phyloP scores from a whole-genome alignment of 768 basidiomycete genomes.

The Leucogyrophana mollusca region DNA sequence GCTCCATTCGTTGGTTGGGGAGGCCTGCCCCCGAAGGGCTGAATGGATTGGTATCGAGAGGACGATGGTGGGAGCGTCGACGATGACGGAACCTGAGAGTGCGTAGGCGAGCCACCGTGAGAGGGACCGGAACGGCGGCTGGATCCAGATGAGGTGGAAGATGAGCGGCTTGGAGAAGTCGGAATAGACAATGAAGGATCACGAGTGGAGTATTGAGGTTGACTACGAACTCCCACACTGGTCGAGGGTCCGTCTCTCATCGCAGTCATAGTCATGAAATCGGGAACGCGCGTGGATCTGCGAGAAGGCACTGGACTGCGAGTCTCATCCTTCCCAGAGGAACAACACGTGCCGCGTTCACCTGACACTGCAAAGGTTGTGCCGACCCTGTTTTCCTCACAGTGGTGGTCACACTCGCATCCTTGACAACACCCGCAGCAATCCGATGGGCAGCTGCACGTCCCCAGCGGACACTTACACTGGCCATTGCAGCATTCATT shows the following conservation, averaged over 20 bases:
- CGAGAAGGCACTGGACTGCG: constrained; percentile 6
- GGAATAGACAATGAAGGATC: constrained; percentile 18
- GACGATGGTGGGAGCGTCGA: background rate
- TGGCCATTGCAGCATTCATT: constrained; percentile 30
- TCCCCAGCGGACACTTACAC: constrained; percentile 31
- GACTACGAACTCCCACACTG: constrained; percentile 16
- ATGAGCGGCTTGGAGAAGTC: constrained; percentile 29
- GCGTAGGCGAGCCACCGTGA: constrained; percentile 25
- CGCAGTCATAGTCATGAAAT: constrained; percentile 31
- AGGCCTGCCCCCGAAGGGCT: constrained; percentile 12
- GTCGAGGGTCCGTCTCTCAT: constrained; percentile 25
- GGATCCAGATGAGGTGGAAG: constrained; percentile 30
- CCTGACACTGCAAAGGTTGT: constrained; percentile 32
- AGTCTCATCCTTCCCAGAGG: constrained; percentile 12
- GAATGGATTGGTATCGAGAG: background rate
- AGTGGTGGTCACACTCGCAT: constrained; percentile 25
- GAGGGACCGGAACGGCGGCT: constrained; percentile 31
- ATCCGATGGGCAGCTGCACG: constrained; percentile 32
- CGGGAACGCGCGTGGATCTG: constrained; percentile 26
- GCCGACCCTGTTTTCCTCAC: constrained; percentile 18
- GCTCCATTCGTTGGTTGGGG: constrained; percentile 17
- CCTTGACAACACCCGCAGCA: constrained; percentile 30
- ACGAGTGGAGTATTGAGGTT: constrained; percentile 23
- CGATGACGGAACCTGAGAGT: background rate
- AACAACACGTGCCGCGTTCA: constrained; percentile 26